A percentile compares a stretch with the other conserved stretches of the same genome.
Conservation (phyloP, 192 early-diverging fungal genomes). For the Umbelopsis ramanniana region DNA sequence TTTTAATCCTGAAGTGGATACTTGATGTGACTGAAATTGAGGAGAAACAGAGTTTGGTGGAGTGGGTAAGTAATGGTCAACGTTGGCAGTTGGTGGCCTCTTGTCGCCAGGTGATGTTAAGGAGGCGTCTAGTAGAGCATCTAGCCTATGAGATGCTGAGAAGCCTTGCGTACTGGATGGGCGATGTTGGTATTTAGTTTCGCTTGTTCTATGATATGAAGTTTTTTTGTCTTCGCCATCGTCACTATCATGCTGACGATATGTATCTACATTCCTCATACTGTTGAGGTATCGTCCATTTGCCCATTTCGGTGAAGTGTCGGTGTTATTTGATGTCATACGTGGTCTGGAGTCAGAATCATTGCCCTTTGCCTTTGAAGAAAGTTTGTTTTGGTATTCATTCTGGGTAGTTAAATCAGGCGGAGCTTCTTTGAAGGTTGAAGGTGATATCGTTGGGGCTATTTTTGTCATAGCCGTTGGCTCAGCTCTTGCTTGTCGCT, state of each 20-base stretch:
- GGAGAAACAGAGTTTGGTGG: slow-evolving; percentile 20
- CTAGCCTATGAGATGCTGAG: not conserved
- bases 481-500: slow-evolving; percentile 18
- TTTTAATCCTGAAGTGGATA: not conserved
- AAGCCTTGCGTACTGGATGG: not conserved
- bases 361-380: not conserved
- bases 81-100: not conserved
- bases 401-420: not conserved
- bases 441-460: slow-evolving; percentile 6
- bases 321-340: slow-evolving; percentile 6
- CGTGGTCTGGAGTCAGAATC: not conserved
- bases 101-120: not conserved
- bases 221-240: not conserved
- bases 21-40: slow-evolving; percentile 18
- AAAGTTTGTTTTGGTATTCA: not conserved
- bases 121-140: slow-evolving; percentile 18
- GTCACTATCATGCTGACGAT: not conserved
- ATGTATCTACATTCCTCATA: slow-evolving; percentile 17
- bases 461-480: not conserved
- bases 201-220: slow-evolving; percentile 19
- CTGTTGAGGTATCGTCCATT: slow-evolving; percentile 8
- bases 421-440: not conserved
- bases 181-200: not conserved
- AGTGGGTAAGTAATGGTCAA: slow-evolving; percentile 11
- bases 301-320: slow-evolving; percentile 18